Evolutionary conservation across 345 rosid species (phyloP), one percentile per base, ranked within the genome.

Genomic region (Melaleuca quinquenervia): DNA sequence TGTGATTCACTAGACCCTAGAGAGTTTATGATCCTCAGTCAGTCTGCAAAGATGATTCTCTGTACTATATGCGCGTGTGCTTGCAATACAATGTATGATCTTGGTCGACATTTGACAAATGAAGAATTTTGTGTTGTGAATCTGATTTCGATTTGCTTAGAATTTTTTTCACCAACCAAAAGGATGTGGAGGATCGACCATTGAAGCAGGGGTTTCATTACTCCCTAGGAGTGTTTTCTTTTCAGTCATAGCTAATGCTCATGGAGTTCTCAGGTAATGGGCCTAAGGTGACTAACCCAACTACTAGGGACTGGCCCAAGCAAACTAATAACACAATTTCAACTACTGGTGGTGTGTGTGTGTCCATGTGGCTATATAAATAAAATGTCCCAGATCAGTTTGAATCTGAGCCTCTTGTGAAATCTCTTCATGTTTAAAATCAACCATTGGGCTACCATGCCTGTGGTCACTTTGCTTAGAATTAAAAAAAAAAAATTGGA

Each of bases 341-440:
- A 70, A 36, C 24, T 36, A 11, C 78, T 13, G 4, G 0, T 11
- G 11, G 26, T 24, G 0, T 7, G 0, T 7, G 78, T 70, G 48
- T 48, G 36, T 70, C 2, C 7, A 1, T 18, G 26, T 70, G 78
- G 26, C 78, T 24, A 11, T 11, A 2, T 15, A 13, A 24, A 70
- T 70, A 11, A 58, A 36, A 70, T 32, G n/a, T 70, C 78, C 78
- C 78, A 70, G 24, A 70, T 70, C 32, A 45, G 48, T 36, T 0
- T 11, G 7, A 70, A 0, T 0, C 13, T 6, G 29, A 6, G 5
- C 44, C 5, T 15, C 44, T 62, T 62, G 44, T 3, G 44, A 36
- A 32, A 36, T 70, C 13, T 70, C 9, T 7, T 70, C 7, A 36
- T 4, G 7, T 45, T 1, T 41, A 70, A 45, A 70, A 5, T 11